Percentiles rank a stretch among this genome's conserved stretches.
These are phyloP conservation scores for Macadamia tetraphylla DNA, from an alignment of 164 flowering plant species.

Conservation along the genomic window DNA sequence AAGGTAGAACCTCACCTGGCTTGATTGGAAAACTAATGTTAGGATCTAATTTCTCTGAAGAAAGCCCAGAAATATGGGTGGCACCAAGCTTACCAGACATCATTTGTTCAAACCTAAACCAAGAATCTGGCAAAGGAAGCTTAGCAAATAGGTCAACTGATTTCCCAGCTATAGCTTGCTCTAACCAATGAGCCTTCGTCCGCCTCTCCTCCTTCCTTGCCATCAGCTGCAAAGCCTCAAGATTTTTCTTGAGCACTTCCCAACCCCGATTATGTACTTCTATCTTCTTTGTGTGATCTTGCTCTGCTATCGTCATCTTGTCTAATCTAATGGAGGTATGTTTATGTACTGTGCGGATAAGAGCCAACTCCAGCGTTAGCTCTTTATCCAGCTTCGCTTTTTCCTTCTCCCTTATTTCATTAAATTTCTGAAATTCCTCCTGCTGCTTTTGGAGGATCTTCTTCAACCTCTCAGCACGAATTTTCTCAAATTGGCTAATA, in stretches of 20 bases:
- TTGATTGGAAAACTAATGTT: conserved; percentile 1
- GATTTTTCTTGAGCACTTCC: conserved; percentile 27
- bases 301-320: conserved; percentile 38
- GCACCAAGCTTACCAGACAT: conserved; percentile 7
- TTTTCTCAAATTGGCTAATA: conserved; percentile 26
- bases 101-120: conserved; percentile 11
- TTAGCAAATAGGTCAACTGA: conserved; percentile 18
- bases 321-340: conserved; percentile 26
- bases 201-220: conserved; percentile 27
- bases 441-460: conserved; percentile 34
- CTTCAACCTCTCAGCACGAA: conserved; percentile 23
- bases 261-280: conserved; percentile 26
- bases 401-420: conserved; percentile 23
- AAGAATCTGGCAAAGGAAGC: conserved; percentile 16
- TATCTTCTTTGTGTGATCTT: conserved; percentile 25
- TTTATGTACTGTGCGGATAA: conserved; percentile 28
- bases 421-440: conserved; percentile 28
- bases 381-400: conserved; percentile 29
- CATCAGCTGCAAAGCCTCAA: conserved; percentile 31
- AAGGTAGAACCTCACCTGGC: conserved; percentile 7
- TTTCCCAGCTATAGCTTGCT: conserved; percentile 31
- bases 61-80: conserved; percentile 9
- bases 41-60: conserved; percentile 10
- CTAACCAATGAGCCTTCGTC: conserved; percentile 26
- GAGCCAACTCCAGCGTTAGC: conserved; percentile 26